phyloP scores from a whole-genome alignment of 148 eudicot genomes.

The Heliamphora exappendiculata region DNA sequence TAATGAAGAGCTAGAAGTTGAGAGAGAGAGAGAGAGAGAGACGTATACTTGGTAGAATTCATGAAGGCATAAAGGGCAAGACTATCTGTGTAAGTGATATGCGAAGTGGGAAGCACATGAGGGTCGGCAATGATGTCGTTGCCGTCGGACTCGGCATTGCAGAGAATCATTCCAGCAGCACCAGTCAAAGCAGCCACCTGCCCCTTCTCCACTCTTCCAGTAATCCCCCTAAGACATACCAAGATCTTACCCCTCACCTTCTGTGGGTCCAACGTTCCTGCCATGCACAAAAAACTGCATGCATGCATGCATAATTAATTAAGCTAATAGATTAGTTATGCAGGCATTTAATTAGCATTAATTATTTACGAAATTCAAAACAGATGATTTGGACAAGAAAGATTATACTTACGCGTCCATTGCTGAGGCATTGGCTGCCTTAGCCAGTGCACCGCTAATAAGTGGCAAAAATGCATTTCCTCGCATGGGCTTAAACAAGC shows the following conservation, averaged over 20 bases:
- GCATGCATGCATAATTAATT: background rate
- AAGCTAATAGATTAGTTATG: background rate
- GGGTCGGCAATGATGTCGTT: slow-evolving; percentile 39
- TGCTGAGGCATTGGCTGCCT: slow-evolving; percentile 29
- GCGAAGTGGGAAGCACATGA: slow-evolving; percentile 55
- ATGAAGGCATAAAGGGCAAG: slow-evolving; percentile 32
- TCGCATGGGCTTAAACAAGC: slow-evolving; percentile 34
- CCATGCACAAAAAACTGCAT: slow-evolving; percentile 30
- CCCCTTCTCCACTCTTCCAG: slow-evolving; percentile 40
- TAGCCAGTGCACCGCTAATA: slow-evolving; percentile 36
- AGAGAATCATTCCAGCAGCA: slow-evolving; percentile 63
- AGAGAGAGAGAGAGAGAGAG: background rate
- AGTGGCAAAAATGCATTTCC: slow-evolving; percentile 29
- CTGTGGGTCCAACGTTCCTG: slow-evolving; percentile 36
- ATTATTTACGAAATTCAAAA: background rate
- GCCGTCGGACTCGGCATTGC: slow-evolving; percentile 35
- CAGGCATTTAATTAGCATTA: too few relatives aligned
- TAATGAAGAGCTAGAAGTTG: background rate
- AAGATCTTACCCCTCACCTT: slow-evolving; percentile 64
- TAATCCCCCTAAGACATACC: slow-evolving; percentile 53
- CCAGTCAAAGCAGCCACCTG: slow-evolving; percentile 38
- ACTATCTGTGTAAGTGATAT: slow-evolving; percentile 44
- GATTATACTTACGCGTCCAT: slow-evolving; percentile 30
- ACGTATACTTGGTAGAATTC: slow-evolving; percentile 34
- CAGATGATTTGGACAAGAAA: background rate